These are phyloP conservation scores for Kalmusia sp. DNA, from an alignment of 2,329 filamentous ascomycete genomes.

Conservation along the genomic window DNA sequence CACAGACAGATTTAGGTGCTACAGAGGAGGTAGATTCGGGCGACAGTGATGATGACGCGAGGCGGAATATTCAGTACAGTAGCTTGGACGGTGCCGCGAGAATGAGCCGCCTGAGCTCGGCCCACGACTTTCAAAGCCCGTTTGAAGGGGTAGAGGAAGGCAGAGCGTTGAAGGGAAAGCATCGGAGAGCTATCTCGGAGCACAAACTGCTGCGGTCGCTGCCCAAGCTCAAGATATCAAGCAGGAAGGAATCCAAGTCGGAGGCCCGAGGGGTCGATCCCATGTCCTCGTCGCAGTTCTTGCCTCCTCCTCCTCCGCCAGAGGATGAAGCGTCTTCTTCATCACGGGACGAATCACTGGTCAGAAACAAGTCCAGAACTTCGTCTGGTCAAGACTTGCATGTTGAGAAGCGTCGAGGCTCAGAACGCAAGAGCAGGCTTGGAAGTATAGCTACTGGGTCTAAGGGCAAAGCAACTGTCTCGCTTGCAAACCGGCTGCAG, in stretches of 20 bases:
- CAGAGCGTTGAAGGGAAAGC: conserved; percentile 44
- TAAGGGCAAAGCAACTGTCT: conserved; percentile 53
- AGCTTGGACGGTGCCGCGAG: conserved; percentile 43
- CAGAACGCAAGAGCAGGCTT: conserved; percentile 33
- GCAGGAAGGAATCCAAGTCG: conserved; percentile 36
- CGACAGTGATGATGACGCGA: conserved; percentile 69
- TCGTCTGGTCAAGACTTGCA: conserved; percentile 29
- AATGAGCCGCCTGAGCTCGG: conserved; percentile 43
- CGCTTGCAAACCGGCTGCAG: conserved; percentile 74
- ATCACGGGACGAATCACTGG: conserved; percentile 15
- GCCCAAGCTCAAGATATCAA: conserved; percentile 59
- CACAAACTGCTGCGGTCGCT: conserved; percentile 71
- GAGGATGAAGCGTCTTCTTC: conserved; percentile 20
- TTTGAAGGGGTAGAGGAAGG: conserved; percentile 22
- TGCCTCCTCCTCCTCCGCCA: conserved; percentile 39
- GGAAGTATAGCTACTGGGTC: conserved; percentile 26
- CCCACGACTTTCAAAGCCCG: conserved; percentile 35
- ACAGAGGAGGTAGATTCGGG: conserved; percentile 77
- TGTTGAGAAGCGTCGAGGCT: conserved; percentile 27
- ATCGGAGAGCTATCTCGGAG: conserved; percentile 68
- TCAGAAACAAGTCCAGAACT: conserved; percentile 29
- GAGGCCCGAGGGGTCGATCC: conserved; percentile 56
- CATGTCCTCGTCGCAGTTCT: conserved; percentile 51
- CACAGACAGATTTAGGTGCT: conserved; percentile 80
- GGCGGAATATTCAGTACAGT: conserved; percentile 29